These are phyloP conservation scores for Saxophila tyrrhenica DNA, from an alignment of 495 filamentous ascomycete genomes.

Conservation along the genomic window DNA sequence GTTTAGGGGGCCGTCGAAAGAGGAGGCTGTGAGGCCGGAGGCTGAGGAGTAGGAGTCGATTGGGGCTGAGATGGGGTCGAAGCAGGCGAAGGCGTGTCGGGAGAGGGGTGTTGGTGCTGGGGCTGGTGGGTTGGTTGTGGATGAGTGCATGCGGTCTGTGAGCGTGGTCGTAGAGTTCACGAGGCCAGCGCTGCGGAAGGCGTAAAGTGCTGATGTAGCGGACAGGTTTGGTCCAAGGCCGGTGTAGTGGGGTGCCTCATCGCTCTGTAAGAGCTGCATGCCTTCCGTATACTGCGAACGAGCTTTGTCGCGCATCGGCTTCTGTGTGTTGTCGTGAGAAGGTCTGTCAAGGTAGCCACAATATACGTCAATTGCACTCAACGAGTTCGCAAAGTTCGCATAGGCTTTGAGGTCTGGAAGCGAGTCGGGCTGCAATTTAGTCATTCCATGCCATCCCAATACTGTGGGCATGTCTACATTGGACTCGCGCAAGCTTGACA, in stretches of 20 bases:
- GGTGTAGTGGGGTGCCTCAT: constrained; percentile 33
- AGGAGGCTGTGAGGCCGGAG: constrained; percentile 39
- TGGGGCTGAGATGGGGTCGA: constrained; percentile 45
- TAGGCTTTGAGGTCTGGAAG: constrained; percentile 3
- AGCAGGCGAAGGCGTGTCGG: constrained; percentile 39
- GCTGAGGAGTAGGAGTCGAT: constrained; percentile 30
- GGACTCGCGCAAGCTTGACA: constrained; percentile 1
- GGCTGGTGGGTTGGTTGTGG: not conserved
- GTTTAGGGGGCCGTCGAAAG: constrained; percentile 56
- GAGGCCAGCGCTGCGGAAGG: constrained; percentile 14
- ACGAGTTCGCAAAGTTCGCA: constrained; percentile 12
- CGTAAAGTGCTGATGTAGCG: constrained; percentile 17
- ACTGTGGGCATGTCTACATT: not conserved
- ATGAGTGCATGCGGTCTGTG: not conserved
- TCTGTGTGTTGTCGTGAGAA: constrained; percentile 48
- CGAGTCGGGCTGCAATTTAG: not conserved
- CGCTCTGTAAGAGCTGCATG: constrained; percentile 47
- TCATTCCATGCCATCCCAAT: constrained; percentile 29
- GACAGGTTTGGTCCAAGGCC: constrained; percentile 22
- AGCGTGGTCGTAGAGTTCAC: constrained; percentile 9
- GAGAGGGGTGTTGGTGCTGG: not conserved
- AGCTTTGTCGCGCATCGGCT: constrained; percentile 45
- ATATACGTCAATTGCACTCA: constrained; percentile 31
- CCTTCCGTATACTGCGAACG: constrained; percentile 55
- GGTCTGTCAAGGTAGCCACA: not conserved